Percentiles rank a stretch among this genome's conserved stretches.
Conservation (phyloP, 768 basidiomycete species). For the Brasilioporus rufonigricans region DNA sequence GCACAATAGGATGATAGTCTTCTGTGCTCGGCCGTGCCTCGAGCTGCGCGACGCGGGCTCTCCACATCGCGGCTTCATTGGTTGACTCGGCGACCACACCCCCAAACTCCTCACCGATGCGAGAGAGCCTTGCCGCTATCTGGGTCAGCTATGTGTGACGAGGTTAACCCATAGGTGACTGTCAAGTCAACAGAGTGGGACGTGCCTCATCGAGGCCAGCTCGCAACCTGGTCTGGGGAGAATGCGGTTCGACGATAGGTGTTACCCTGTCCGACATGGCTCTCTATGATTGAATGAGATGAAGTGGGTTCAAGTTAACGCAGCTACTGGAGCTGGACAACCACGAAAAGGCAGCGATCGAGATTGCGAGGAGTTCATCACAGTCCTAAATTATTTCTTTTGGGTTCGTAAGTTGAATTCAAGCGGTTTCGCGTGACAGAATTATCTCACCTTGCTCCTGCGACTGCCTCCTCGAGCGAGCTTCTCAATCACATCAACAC, state of each 20-base stretch:
- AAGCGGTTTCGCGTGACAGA: slow-evolving; percentile 8
- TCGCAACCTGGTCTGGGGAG: slow-evolving; percentile 20
- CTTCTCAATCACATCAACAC: slow-evolving; percentile 13
- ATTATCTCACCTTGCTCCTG: slow-evolving; percentile 17
- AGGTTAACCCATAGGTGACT: not conserved
- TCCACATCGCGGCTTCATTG: slow-evolving; percentile 22
- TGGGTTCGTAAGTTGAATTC: slow-evolving; percentile 13
- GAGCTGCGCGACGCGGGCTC: slow-evolving; percentile 36
- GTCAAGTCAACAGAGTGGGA: not conserved
- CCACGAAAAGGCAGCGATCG: slow-evolving; percentile 2
- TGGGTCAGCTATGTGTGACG: slow-evolving; percentile 19
- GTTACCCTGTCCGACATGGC: slow-evolving; percentile 3
- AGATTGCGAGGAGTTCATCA: slow-evolving; percentile 8
- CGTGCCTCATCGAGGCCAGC: slow-evolving; percentile 30
- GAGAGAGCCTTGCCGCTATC: slow-evolving; percentile 26
- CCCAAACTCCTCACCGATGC: slow-evolving; percentile 33
- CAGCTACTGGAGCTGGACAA: not conserved
- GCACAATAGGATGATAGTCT: slow-evolving; percentile 28
- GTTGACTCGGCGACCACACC: slow-evolving; percentile 17
- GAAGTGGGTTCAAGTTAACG: not conserved
- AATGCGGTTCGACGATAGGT: not conserved
- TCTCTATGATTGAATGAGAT: not conserved
- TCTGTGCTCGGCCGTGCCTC: slow-evolving; percentile 30
- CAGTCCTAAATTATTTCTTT: not conserved
- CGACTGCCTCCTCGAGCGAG: slow-evolving; percentile 4